phyloP scores from a whole-genome alignment of 2,329 filamentous ascomycete species.

The Plectosphaerella sp. region DNA sequence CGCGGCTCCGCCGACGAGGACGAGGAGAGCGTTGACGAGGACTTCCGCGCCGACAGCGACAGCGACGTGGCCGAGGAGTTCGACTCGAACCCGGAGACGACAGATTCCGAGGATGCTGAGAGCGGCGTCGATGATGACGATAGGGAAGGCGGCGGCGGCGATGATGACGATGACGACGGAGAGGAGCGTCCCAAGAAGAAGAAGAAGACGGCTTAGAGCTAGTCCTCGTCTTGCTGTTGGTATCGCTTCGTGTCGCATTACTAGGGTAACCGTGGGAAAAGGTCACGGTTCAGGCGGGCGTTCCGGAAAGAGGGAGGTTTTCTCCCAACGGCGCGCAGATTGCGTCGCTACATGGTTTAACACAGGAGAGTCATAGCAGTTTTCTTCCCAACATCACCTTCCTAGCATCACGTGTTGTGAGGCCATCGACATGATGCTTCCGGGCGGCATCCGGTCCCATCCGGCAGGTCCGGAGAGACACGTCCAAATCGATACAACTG shows the following conservation, averaged over 20 bases:
- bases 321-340: too few relatives aligned
- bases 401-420: too few relatives aligned
- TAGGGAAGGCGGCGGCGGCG: conserved; percentile 40
- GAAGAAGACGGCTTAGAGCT: conserved; percentile 29
- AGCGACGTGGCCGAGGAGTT: conserved; percentile 96
- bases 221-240: too few relatives aligned
- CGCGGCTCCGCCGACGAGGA: conserved; percentile 94
- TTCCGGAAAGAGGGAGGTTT: not conserved
- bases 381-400: too few relatives aligned
- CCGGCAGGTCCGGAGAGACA: too few relatives aligned
- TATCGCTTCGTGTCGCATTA: not conserved
- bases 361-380: too few relatives aligned
- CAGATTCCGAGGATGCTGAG: conserved; percentile 64
- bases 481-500: too few relatives aligned
- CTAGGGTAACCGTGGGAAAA: not conserved
- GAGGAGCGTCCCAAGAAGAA: conserved; percentile 45
- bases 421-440: too few relatives aligned
- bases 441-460: too few relatives aligned
- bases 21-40: conserved; percentile 90
- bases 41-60: conserved; percentile 89
- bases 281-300: not conserved
- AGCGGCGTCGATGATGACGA: conserved; percentile 53
- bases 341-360: too few relatives aligned
- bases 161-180: conserved; percentile 28
- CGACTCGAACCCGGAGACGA: conserved; percentile 87